These are phyloP conservation scores for Rhizophora mangle DNA, from an alignment of 345 rosid genomes.

Conservation along the genomic window DNA sequence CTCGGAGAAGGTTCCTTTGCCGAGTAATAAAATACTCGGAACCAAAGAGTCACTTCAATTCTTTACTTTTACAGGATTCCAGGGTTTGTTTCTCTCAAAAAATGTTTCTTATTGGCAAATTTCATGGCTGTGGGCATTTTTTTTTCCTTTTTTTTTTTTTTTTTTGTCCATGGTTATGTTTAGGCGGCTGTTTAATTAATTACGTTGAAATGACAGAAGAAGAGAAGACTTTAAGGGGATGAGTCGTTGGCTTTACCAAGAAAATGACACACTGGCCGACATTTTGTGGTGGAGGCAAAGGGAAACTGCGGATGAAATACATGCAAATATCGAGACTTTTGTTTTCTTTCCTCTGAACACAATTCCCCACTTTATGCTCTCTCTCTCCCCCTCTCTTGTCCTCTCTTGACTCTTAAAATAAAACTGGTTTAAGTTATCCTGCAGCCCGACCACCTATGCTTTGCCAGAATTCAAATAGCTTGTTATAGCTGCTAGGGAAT, in stretches of 20 bases:
- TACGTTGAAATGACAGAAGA: constrained; percentile 6
- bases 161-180: background rate
- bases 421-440: too few relatives aligned
- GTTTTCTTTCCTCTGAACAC: constrained; percentile 27
- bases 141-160: background rate
- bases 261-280: constrained; percentile 42
- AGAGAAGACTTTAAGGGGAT: constrained; percentile 1
- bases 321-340: constrained; percentile 36
- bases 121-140: background rate
- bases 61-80: constrained; percentile 43
- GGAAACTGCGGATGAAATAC: constrained; percentile 33
- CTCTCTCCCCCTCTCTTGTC: background rate
- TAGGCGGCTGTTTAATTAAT: background rate
- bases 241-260: constrained; percentile 22
- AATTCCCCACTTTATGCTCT: constrained; percentile 15
- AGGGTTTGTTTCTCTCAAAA: constrained; percentile 20
- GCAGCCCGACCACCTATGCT: background rate
- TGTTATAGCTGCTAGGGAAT: background rate
- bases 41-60: constrained; percentile 18
- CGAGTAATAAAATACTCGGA: constrained; percentile 9
- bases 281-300: constrained; percentile 38
- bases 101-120: too few relatives aligned
- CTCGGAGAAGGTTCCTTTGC: background rate
- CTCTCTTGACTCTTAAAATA: too few relatives aligned
- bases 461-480: constrained; percentile 1